A percentile compares a stretch with the other conserved stretches of the same genome.
These are phyloP conservation scores for Sarocladium brachiariae DNA, from an alignment of 2,329 filamentous ascomycete species.

Conservation along the genomic window DNA sequence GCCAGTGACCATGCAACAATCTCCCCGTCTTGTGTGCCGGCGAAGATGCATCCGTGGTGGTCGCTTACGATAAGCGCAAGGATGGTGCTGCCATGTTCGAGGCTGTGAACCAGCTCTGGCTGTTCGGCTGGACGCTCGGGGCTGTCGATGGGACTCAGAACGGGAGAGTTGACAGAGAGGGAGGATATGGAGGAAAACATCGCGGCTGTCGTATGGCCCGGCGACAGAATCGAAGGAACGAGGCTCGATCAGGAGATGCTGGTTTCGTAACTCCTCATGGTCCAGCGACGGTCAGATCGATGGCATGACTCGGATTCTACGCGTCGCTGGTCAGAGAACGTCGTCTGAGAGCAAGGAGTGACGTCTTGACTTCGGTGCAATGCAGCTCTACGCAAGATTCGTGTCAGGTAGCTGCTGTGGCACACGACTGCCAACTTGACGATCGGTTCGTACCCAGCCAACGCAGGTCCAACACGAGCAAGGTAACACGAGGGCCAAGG, in stretches of 20 bases:
- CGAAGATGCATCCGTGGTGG: conserved; percentile 73
- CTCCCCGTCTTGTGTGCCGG: conserved; percentile 88
- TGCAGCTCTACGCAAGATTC: no score
- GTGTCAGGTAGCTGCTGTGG: not conserved
- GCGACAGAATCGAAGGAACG: conserved; percentile 2
- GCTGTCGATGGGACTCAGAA: conserved; percentile 13
- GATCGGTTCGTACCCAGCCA: no score
- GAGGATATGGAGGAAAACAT: conserved; percentile 2
- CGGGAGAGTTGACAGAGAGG: conserved; percentile 11
- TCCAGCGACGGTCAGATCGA: not conserved
- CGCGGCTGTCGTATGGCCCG: not conserved
- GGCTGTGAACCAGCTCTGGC: conserved; percentile 66
- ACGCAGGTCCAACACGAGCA: no score
- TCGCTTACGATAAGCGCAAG: conserved; percentile 77
- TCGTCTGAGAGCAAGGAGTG: not conserved
- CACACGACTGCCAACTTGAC: not conserved
- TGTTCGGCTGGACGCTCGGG: conserved; percentile 15
- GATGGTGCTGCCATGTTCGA: conserved; percentile 71
- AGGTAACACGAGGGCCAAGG: no score
- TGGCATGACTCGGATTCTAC: conserved; percentile 1
- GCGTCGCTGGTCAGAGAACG: not conserved
- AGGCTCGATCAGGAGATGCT: not conserved
- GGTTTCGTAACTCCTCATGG: not conserved
- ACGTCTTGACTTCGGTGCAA: not conserved
- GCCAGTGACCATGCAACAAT: conserved; percentile 87